Base-by-base conservation (phyloP, 139 green algal genomes). In the Penium margaritaceum region DNA sequence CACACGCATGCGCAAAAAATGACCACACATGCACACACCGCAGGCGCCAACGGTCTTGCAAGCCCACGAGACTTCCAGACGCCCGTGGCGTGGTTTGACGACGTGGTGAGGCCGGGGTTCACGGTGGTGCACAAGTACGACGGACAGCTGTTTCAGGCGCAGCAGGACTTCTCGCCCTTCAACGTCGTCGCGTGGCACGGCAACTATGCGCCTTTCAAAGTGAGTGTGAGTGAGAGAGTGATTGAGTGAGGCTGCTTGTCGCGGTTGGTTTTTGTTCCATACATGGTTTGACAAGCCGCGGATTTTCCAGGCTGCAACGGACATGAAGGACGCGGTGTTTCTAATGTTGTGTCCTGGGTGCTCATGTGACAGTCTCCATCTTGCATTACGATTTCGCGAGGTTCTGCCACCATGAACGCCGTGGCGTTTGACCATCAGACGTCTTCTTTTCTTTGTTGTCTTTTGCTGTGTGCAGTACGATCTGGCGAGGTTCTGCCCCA, bases 111-210 rank as follows among this genome's bases (percentile, higher is more conserved):
- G 84, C 60, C 0, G 87, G 93, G 0, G 70, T 95, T 2, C 89
- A 94, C 81, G 95, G 95, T 84, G 85, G 92, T 66, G 83, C 92
- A 64, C 91, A 90, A 2, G 74, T 89, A 75, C 85, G 84, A 93
- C 62, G 91, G 91, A 2, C 74, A 88, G 76, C 85, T 96, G 33
- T 95, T 96, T 74, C 38, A 71, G 63, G 84, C 78, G 21, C 35
- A 32, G 3, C 88, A 96, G 85, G 60, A 61, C 41, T 95, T 94
- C 76, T 96, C 90, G 1, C 92, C 92, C 7, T 97, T 95, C 85
- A 93, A 97, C 67, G 91, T 96, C 0, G 92, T 95, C 19, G 91
- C 89, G 2, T 58, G 47, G 47, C 89, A 94, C 62, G 79, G 79
- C 38, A 85, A 85, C 71, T 83, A 83, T 43, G 62, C 36, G 6